Evolutionary conservation across 202 grass and related monocot species (phyloP), one percentile per base, ranked within the genome.

Genomic region (Musa balbisiana): DNA sequence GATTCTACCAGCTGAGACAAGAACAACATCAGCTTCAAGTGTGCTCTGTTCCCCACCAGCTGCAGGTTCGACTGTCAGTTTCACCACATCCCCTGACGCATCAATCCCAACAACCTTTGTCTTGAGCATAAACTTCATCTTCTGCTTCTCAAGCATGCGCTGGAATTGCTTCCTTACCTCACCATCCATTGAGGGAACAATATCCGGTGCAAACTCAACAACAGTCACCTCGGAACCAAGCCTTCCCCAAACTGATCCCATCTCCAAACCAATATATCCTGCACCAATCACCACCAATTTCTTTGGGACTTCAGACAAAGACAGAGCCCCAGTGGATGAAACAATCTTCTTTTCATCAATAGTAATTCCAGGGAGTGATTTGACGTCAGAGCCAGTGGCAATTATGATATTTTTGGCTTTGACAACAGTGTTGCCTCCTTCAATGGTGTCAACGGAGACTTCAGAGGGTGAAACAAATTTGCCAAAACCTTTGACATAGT

Each of bases 121-220:
- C 74, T 98, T 94, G 81, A 98, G 95, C 91, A 94, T 92, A 82
- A 98, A 98, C 80, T 94, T 98, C 88, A 98, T 92, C 49, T 98
- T 98, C 84, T 98, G 95, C 75, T 94, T 98, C 82, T 98, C 88
- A 72, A 99, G 79, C 95, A 99, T 94, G 71, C 91, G 95, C 59
- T 99, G 95, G 81, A 99, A 99, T 79, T 99, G 95, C 84, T 90
- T 99, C 81, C 95, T 83, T 71, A 99, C 67, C 49, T 99, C 87
- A 23, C 85, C 91, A 88, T 99, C 95, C 95, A 99, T 94, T 22
- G 95, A 88, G 51, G 95, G 95, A 58, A 99, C 95, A 64, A 99
- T 94, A 29, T 99, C 95, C n/a, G 91, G 73, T 0, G 91, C 88
- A 89, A 99, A 99, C 85, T 99, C 95, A 66, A 99, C 95, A 75